phyloP scores from a whole-genome alignment of 331 rosid genomes.

The Acacia pycnantha region DNA sequence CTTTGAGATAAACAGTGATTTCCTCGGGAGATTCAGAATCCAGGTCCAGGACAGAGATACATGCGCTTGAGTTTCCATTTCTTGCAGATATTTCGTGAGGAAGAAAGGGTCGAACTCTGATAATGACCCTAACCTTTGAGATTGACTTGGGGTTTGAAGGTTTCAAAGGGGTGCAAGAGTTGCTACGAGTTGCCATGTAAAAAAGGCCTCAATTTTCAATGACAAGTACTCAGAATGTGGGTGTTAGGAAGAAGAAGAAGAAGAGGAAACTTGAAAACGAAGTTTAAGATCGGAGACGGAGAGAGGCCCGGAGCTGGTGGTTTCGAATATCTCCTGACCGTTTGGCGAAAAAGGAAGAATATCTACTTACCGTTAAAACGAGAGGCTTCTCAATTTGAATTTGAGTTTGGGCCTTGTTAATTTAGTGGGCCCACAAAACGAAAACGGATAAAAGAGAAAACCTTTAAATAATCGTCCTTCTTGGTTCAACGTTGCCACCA shows the following conservation, averaged over 20 bases:
- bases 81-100: conserved; percentile 41
- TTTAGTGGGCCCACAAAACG: background rate
- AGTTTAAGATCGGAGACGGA: background rate
- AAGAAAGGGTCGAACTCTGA: conserved; percentile 89
- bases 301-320: background rate
- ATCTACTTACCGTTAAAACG: conserved; percentile 31
- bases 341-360: background rate
- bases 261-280: background rate
- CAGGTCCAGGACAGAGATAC: conserved; percentile 52
- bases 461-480: background rate
- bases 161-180: conserved; percentile 36
- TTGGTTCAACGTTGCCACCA: background rate
- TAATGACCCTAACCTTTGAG: conserved; percentile 76
- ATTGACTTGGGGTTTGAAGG: conserved; percentile 29
- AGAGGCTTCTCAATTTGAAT: conserved; percentile 33
- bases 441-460: background rate
- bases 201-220: conserved; percentile 14
- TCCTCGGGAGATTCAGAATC: conserved; percentile 39
- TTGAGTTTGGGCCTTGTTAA: background rate
- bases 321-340: conserved; percentile 33
- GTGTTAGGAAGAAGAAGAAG: background rate
- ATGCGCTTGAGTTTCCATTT: conserved; percentile 37
- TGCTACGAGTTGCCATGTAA: conserved; percentile 35
- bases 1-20: conserved; percentile 70
- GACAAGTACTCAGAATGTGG: background rate